Evolutionary conservation across 306 rosid species (phyloP), one percentile per base, ranked within the genome.

Genomic region (Cajanus cajan): DNA sequence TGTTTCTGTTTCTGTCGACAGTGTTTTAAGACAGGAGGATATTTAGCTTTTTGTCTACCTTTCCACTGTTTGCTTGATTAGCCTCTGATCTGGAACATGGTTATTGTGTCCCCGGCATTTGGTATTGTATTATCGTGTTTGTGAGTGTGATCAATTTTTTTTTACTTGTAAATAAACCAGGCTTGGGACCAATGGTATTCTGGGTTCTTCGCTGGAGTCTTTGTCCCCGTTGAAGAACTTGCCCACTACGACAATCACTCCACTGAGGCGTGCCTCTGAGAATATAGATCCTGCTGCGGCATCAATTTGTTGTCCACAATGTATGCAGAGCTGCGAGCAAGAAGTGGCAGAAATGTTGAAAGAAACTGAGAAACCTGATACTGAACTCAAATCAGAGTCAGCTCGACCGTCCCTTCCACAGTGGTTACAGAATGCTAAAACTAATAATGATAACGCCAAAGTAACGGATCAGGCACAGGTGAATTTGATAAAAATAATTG

Each of bases 371-470:
- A 90, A 85, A 59, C 83, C 91, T 28, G 88, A 90, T 73, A 52
- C 85, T 19, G 90, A 85, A 40, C 68, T 72, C 18, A 86, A 88
- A 85, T 57, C 88, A 7, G 96, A 91, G 80, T 81, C 84, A 43
- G 64, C 85, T 21, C 79, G 77, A 59, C 85, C 86, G 0, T 12
- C 88, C 16, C 90, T 96, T 44, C 99, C 99, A 5, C 98, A 74
- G 66, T 96, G 99, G 99, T 78, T 96, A 84, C 98, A 91, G 86
- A 88, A 83, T 76, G 98, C 94, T 21, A 92, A 86, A 80, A 64
- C 87, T 58, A 80, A 33, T 8, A 88, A 73, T 11, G 86, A 81
- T 68, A 84, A 77, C 88, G 82, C 82, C 34, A 85, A 80, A 83
- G 77, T 65, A 47, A 55, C 5, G 55, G 89, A 91, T 82, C 91